A percentile compares a stretch with the other conserved stretches of the same genome.
Conservation (phyloP, 1,139 yeast species). For the Pichiaceae sp. region DNA sequence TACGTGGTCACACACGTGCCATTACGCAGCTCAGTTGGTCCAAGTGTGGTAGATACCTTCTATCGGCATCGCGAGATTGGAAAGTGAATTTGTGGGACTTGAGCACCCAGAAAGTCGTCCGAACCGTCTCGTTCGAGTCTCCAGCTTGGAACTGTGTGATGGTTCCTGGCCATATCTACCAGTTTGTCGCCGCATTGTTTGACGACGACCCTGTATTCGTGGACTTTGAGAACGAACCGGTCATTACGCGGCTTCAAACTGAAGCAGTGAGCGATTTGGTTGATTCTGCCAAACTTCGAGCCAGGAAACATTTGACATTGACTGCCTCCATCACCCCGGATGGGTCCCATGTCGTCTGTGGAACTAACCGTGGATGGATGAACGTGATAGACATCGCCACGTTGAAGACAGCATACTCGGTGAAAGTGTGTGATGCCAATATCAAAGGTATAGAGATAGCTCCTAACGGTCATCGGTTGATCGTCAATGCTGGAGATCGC, state of each 20-base stretch:
- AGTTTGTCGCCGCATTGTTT: slow-evolving; percentile 39
- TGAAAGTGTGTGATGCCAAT: slow-evolving; percentile 57
- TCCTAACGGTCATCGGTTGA: slow-evolving; percentile 59
- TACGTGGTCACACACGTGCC: slow-evolving; percentile 62
- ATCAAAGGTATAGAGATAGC: slow-evolving; percentile 66
- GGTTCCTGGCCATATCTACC: slow-evolving; percentile 35
- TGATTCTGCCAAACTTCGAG: slow-evolving; percentile 16
- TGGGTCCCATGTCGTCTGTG: slow-evolving; percentile 53
- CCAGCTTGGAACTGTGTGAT: slow-evolving; percentile 66
- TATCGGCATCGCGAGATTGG: slow-evolving; percentile 85
- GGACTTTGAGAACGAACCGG: slow-evolving; percentile 31
- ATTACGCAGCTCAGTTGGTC: slow-evolving; percentile 81
- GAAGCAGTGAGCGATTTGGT: slow-evolving; percentile 6
- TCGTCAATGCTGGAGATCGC: slow-evolving; percentile 76
- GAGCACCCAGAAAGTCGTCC: slow-evolving; percentile 31
- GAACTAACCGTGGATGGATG: slow-evolving; percentile 76
- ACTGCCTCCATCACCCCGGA: slow-evolving; percentile 30
- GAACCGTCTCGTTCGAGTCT: slow-evolving; percentile 49
- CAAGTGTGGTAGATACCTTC: slow-evolving; percentile 55
- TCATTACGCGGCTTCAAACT: slow-evolving; percentile 22
- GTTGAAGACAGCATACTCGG: slow-evolving; percentile 34
- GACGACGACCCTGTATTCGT: slow-evolving; percentile 52
- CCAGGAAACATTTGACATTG: slow-evolving; percentile 28
- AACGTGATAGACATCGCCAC: slow-evolving; percentile 36
- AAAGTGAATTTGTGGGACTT: slow-evolving; percentile 77